These are phyloP conservation scores for Rhodotorula sp. DNA, from an alignment of 1,284 basidiomycete genomes.

Conservation along the genomic window DNA sequence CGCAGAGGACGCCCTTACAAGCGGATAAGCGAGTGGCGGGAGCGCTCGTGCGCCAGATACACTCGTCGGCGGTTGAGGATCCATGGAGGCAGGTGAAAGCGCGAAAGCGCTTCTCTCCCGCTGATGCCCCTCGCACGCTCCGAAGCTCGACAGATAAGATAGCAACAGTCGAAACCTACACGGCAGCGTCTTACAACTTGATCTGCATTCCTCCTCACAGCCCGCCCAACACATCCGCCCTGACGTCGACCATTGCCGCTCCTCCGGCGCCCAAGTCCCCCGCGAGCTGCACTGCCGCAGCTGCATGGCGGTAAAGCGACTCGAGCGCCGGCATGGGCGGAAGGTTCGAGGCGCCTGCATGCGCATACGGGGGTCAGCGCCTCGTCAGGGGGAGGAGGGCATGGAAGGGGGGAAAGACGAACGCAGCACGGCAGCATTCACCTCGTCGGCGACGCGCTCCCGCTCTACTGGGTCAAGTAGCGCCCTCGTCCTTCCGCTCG, in stretches of 20 bases:
- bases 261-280: constrained; percentile 68
- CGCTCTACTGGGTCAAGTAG: not conserved
- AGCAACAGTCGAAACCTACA: no score
- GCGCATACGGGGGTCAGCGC: not conserved
- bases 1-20: no score
- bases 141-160: no score
- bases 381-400: not conserved
- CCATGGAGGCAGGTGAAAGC: no score
- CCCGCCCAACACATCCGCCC: constrained; percentile 61
- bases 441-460: constrained; percentile 65
- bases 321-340: constrained; percentile 71
- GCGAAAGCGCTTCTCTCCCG: no score
- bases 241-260: constrained; percentile 76
- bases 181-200: no score
- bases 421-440: constrained; percentile 80
- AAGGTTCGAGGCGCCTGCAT: constrained; percentile 70
- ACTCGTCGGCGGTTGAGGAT: no score
- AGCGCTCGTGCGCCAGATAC: no score
- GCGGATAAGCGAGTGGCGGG: no score
- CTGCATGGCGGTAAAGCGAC: constrained; percentile 69
- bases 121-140: no score
- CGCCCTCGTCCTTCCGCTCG: constrained; percentile 61
- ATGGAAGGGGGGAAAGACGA: constrained; percentile 47
- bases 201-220: no score
- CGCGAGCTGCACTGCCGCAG: constrained; percentile 65